A percentile compares a stretch with the other conserved stretches of the same genome.
Evolutionary conservation across 2,329 filamentous ascomycete species (phyloP).

Genomic region (Sphaerulina vaccinii): DNA sequence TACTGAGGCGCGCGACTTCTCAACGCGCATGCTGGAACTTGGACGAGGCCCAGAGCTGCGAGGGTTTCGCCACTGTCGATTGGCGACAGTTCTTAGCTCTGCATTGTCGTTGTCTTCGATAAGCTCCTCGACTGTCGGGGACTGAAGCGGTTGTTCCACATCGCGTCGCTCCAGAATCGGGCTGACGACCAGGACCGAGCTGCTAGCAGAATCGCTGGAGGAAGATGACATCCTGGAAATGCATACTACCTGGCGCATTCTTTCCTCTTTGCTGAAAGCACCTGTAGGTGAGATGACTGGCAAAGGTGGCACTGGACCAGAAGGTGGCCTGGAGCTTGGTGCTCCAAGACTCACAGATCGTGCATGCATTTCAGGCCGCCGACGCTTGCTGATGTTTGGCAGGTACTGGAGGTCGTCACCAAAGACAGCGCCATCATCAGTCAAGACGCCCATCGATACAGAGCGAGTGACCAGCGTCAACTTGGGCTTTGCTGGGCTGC

Average conservation of each 20-base stretch:
- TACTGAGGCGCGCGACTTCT: slow-evolving; percentile 30
- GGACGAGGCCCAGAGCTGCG: slow-evolving; percentile 34
- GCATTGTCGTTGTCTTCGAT: slow-evolving; percentile 32
- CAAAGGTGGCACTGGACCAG: slow-evolving; percentile 44
- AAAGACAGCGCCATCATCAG: slow-evolving; percentile 24
- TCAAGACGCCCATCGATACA: slow-evolving; percentile 31
- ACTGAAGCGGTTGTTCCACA: slow-evolving; percentile 20
- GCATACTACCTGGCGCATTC: slow-evolving; percentile 23
- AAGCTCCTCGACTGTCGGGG: slow-evolving; percentile 31
- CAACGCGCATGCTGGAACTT: slow-evolving; percentile 24
- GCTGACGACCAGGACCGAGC: slow-evolving; percentile 43
- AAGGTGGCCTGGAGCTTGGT: slow-evolving; percentile 41
- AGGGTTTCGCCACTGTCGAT: slow-evolving; percentile 39
- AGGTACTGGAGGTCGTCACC: slow-evolving; percentile 6
- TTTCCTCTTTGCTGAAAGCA: slow-evolving; percentile 3
- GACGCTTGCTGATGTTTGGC: slow-evolving; percentile 13
- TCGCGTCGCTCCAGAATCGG: slow-evolving; percentile 33
- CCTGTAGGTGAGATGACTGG: slow-evolving; percentile 35
- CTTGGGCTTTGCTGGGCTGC: slow-evolving; percentile 13
- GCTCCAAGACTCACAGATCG: slow-evolving; percentile 39
- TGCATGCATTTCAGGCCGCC: slow-evolving; percentile 28
- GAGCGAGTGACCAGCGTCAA: slow-evolving; percentile 26
- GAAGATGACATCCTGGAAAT: slow-evolving; percentile 43
- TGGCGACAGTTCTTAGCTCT: slow-evolving; percentile 38
- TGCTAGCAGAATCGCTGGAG: slow-evolving; percentile 43